These are phyloP conservation scores for Candida oleophila DNA, from an alignment of 805 yeast species.

Conservation along the genomic window DNA sequence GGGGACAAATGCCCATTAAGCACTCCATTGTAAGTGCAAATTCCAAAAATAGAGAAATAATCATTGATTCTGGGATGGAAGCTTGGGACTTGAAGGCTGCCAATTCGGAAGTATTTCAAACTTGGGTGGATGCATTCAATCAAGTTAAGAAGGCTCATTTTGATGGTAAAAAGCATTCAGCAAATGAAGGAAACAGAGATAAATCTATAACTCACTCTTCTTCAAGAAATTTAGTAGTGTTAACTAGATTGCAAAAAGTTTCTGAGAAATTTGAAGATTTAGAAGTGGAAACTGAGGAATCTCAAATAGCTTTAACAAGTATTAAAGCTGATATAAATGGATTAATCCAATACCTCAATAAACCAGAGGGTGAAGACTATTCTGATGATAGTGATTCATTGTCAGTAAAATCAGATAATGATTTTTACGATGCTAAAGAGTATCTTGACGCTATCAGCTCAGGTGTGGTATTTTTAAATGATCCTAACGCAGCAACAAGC, in stretches of 20 bases:
- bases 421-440: conserved; percentile 65
- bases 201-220: conserved; percentile 1
- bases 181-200: conserved; percentile 6
- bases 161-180: background rate
- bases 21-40: conserved; percentile 83
- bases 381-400: conserved; percentile 18
- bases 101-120: conserved; percentile 61
- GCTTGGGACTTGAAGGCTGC: conserved; percentile 83
- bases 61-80: conserved; percentile 93
- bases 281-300: conserved; percentile 8
- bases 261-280: conserved; percentile 21
- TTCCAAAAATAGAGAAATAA: conserved; percentile 61
- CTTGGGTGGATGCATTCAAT: conserved; percentile 83
- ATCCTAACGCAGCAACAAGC: conserved; percentile 1
- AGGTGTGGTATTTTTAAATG: conserved; percentile 55
- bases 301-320: background rate
- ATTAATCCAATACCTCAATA: conserved; percentile 10
- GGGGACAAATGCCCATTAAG: conserved; percentile 90
- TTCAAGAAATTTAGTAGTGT: background rate
- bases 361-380: conserved; percentile 6
- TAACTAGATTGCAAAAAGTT: conserved; percentile 17
- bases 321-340: conserved; percentile 17
- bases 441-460: conserved; percentile 44
- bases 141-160: conserved; percentile 33
- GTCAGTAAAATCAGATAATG: conserved; percentile 31